A percentile compares a stretch with the other conserved stretches of the same genome.
Conservation (phyloP, 2,329 filamentous ascomycete genomes). For the Diaporthe sp. region DNA sequence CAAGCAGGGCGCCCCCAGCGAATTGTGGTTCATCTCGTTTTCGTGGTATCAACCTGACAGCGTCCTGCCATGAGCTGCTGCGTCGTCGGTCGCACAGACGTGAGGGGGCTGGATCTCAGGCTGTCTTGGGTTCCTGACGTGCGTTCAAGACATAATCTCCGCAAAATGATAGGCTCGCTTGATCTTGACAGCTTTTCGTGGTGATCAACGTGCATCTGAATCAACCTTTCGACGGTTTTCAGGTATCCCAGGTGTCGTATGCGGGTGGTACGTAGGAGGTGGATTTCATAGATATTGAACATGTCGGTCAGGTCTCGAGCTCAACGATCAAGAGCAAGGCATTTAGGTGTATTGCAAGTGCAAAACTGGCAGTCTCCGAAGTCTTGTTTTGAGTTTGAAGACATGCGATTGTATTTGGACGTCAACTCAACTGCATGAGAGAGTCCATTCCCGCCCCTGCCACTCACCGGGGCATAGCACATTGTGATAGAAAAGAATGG, state of each 20-base stretch:
- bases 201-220: constrained; percentile 2
- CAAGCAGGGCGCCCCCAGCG: neutral
- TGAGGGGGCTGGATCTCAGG: neutral
- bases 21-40: constrained; percentile 1
- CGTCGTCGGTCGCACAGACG: neutral
- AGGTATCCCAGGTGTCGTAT: neutral
- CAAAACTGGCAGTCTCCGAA: neutral
- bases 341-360: neutral
- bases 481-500: no score
- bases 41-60: neutral
- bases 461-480: no score
- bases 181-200: neutral
- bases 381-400: neutral
- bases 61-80: neutral
- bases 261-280: no score
- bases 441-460: no score
- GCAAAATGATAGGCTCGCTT: constrained; percentile 1
- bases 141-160: constrained; percentile 1
- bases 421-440: no score
- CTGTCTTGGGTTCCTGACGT: neutral
- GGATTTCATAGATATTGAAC: no score
- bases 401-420: no score
- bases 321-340: neutral
- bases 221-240: neutral
- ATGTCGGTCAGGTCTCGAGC: neutral